Evolutionary conservation across 768 basidiomycete species (phyloP).

Genomic region (Lyophyllum shimeji): DNA sequence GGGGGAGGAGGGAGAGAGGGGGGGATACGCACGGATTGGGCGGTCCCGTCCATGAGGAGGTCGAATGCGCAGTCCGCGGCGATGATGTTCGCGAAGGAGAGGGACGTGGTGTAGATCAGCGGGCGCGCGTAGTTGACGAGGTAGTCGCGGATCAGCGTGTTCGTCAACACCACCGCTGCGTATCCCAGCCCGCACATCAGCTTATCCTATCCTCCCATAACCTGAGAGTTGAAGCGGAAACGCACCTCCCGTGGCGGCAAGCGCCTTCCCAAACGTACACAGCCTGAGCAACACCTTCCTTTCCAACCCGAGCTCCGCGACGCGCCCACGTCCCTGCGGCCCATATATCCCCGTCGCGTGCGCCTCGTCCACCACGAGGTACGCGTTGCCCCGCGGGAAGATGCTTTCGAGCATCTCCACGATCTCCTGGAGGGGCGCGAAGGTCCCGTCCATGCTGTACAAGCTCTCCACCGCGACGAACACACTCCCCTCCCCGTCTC

Average conservation of each 20-base stretch:
- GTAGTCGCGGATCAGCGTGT: slow-evolving; percentile 72
- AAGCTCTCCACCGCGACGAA: slow-evolving; percentile 88
- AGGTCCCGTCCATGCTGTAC: slow-evolving; percentile 96
- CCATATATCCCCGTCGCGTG: slow-evolving; percentile 94
- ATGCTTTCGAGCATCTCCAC: slow-evolving; percentile 58
- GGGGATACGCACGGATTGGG: slow-evolving; percentile 47
- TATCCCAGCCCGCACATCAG: background rate
- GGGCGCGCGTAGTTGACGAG: slow-evolving; percentile 90
- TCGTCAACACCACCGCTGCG: slow-evolving; percentile 75
- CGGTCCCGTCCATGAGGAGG: slow-evolving; percentile 66
- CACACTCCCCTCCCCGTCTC: slow-evolving; percentile 43
- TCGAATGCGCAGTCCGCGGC: slow-evolving; percentile 80
- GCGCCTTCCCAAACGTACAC: slow-evolving; percentile 92
- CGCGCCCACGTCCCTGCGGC: slow-evolving; percentile 70
- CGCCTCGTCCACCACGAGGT: slow-evolving; percentile 89
- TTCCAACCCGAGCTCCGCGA: slow-evolving; percentile 68
- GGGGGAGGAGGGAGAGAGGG: background rate
- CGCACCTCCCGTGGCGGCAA: slow-evolving; percentile 85
- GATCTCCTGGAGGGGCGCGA: slow-evolving; percentile 72
- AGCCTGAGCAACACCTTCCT: slow-evolving; percentile 72
- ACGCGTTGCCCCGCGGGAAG: slow-evolving; percentile 62
- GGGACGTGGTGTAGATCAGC: slow-evolving; percentile 88
- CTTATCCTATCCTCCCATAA: no score
- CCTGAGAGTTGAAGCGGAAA: no score
- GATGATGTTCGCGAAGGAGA: slow-evolving; percentile 74